phyloP scores from a whole-genome alignment of 768 basidiomycete genomes.

The Basidioascus undulatus region DNA sequence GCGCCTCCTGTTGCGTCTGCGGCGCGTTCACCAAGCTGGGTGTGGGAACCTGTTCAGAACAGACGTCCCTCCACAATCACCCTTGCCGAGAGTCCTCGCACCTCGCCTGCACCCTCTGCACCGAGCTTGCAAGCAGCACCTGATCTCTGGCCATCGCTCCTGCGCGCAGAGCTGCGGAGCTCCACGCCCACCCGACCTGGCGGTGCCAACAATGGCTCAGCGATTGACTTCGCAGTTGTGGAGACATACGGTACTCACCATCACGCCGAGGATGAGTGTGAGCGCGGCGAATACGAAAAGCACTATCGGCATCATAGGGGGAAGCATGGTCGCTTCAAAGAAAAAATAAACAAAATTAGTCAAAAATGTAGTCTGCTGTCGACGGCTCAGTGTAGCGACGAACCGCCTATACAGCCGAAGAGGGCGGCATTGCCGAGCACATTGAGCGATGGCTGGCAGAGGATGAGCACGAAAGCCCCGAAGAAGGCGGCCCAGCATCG shows the following conservation, averaged over 20 bases:
- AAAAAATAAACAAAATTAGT: not conserved
- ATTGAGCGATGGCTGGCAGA: not conserved
- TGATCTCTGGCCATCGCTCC: constrained; percentile 20
- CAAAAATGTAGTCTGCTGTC: not conserved
- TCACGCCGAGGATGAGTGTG: constrained; percentile 3
- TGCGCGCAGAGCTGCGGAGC: constrained; percentile 30
- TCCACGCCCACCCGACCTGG: constrained; percentile 33
- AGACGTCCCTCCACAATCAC: not conserved
- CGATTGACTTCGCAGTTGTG: too few species aligned
- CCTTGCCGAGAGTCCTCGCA: not conserved
- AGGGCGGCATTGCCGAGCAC: constrained; percentile 4
- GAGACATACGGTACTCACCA: too few species aligned
- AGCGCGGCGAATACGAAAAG: constrained; percentile 2
- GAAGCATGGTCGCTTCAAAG: constrained; percentile 4
- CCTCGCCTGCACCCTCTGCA: constrained; percentile 12
- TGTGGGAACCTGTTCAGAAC: not conserved
- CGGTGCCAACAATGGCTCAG: too few species aligned
- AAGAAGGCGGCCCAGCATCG: constrained; percentile 1
- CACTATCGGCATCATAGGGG: constrained; percentile 5
- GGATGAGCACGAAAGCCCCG: constrained; percentile 1
- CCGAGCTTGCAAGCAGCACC: constrained; percentile 9
- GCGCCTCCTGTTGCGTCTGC: constrained; percentile 15
- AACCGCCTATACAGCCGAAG: constrained; percentile 3
- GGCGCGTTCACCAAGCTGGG: constrained; percentile 10
- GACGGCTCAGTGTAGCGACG: too few species aligned